A percentile compares a stretch with the other conserved stretches of the same genome.
phyloP scores from a whole-genome alignment of 2,329 filamentous ascomycete genomes.

The Monilinia fructicola region DNA sequence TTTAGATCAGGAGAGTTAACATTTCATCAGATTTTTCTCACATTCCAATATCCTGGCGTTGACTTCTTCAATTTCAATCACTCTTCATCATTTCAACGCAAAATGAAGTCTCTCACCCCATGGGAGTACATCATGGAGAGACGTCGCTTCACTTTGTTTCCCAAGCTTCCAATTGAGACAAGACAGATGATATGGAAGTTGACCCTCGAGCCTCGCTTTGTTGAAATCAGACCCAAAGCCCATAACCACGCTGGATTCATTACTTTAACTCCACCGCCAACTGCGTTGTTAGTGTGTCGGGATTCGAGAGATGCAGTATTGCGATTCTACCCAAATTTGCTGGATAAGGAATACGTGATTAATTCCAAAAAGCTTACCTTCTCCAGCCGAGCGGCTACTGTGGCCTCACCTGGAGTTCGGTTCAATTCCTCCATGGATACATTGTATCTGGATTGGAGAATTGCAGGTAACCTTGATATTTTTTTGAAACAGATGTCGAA shows the following conservation, averaged over 20 bases:
- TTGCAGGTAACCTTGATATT: not conserved
- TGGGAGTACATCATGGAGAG: not conserved
- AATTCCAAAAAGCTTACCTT: too few species aligned
- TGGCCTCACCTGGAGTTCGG: not conserved
- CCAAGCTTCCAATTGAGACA: not conserved
- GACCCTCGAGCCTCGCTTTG: not conserved
- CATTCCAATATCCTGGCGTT: fast-evolving
- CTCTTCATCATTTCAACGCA: not conserved
- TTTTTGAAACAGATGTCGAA: not conserved
- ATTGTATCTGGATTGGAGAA: not conserved
- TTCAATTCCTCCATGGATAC: not conserved
- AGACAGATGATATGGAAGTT: not conserved
- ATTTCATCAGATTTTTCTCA: not conserved
- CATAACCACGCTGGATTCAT: not conserved
- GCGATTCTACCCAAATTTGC: not conserved
- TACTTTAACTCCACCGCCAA: not conserved
- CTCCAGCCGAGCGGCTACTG: fast-evolving
- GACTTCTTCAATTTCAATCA: too few species aligned
- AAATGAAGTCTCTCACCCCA: not conserved
- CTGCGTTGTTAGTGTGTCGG: not conserved
- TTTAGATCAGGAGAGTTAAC: not conserved
- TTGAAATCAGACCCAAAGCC: not conserved
- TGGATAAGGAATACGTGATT: too few species aligned
- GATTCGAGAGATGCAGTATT: not conserved
- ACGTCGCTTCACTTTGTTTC: not conserved